Percentiles rank a stretch among this genome's conserved stretches.
Evolutionary conservation across 139 green algal species (phyloP).

Genomic region (Chlorella vulgaris): DNA sequence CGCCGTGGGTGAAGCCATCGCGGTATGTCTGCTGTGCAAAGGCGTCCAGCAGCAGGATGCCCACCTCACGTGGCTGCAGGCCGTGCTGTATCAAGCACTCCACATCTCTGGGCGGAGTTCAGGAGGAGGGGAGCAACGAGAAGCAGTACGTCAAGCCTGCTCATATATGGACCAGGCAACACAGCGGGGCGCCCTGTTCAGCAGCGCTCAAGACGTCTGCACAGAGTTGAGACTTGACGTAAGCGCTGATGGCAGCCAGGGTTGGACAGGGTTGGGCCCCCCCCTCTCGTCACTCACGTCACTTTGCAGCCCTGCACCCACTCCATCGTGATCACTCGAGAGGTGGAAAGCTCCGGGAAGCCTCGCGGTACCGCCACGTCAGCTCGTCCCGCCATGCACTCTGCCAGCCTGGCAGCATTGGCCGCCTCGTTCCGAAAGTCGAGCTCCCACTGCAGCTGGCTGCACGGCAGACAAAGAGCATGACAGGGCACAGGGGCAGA

Average conservation of each 20-base stretch:
- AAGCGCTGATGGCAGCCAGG: too few relatives aligned
- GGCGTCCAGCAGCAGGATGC: constrained; percentile 65
- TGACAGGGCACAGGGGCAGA: background rate
- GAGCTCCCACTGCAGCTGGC: constrained; percentile 80
- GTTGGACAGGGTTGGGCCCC: too few relatives aligned
- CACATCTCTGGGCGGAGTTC: background rate
- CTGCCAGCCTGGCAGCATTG: constrained; percentile 52
- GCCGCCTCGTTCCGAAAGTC: constrained; percentile 79
- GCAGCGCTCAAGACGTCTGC: too few relatives aligned
- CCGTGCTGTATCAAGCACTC: constrained; percentile 12
- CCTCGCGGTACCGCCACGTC: constrained; percentile 62
- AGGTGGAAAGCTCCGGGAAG: constrained; percentile 50
- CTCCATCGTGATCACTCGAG: constrained; percentile 78
- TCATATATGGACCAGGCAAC: too few relatives aligned
- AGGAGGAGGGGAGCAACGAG: background rate
- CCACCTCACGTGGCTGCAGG: background rate
- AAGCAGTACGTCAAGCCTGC: too few relatives aligned
- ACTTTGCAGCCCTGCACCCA: constrained; percentile 72
- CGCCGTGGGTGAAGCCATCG: constrained; percentile 80
- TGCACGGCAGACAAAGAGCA: background rate
- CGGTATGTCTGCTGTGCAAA: constrained; percentile 88
- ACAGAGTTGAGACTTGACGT: too few relatives aligned
- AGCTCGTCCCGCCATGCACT: constrained; percentile 29
- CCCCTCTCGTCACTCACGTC: constrained; percentile 7
- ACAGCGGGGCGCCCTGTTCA: too few relatives aligned